Conservation (phyloP, 2,329 filamentous ascomycete genomes). For the Corniculantispora saksenae region DNA sequence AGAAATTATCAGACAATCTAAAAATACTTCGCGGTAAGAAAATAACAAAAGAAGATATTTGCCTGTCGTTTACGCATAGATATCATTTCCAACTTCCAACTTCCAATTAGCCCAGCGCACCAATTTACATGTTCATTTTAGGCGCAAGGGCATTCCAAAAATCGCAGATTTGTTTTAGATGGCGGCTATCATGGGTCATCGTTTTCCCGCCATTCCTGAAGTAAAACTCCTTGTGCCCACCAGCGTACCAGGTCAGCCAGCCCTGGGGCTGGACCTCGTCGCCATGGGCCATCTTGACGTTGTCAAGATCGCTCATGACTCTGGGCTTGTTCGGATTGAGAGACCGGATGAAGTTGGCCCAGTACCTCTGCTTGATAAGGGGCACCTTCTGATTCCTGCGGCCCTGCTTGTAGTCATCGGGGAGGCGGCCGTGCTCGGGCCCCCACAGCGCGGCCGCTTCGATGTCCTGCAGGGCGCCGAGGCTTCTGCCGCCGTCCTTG, state of each 20-base stretch:
- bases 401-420: slow-evolving; percentile 55
- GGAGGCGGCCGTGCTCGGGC: slow-evolving; percentile 48
- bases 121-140: no score
- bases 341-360: slow-evolving; percentile 69
- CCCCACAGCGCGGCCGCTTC: slow-evolving; percentile 71
- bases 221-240: not conserved
- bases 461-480: slow-evolving; percentile 67
- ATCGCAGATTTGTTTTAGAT: no score
- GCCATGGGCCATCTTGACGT: not conserved
- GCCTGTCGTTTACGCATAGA: no score
- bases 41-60: no score
- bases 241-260: not conserved
- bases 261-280: not conserved
- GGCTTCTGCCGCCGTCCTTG: slow-evolving; percentile 49
- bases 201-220: not conserved
- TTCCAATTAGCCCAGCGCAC: no score
- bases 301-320: not conserved
- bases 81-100: no score
- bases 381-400: slow-evolving; percentile 59
- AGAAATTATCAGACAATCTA: no score
- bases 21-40: no score
- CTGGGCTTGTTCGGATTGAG: slow-evolving; percentile 62
- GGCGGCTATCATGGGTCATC: no score
- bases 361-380: slow-evolving; percentile 67
- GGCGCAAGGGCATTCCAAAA: no score